phyloP scores from a whole-genome alignment of 805 yeast genomes.

The Diddensiella transvaalensis region DNA sequence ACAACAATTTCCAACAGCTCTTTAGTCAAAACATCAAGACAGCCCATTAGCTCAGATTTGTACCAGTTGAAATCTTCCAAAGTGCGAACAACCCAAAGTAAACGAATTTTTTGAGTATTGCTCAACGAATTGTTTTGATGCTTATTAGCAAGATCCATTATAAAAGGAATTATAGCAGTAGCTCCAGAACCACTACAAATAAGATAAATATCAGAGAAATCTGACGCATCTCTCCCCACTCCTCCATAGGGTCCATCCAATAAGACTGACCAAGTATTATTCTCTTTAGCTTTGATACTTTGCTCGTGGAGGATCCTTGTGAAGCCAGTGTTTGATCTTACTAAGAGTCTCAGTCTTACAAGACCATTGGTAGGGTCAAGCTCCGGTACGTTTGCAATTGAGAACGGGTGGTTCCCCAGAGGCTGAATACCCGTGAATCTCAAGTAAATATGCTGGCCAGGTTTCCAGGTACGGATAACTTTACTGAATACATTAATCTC shows the following conservation, averaged over 20 bases:
- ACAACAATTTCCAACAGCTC: conserved; percentile 6
- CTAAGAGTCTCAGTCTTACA: conserved; percentile 37
- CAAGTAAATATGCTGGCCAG: conserved; percentile 21
- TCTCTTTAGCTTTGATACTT: conserved; percentile 7
- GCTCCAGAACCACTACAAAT: conserved; percentile 47
- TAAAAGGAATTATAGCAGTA: conserved; percentile 27
- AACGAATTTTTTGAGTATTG: conserved; percentile 7
- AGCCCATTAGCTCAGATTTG: conserved; percentile 6
- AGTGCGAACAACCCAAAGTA: conserved; percentile 19
- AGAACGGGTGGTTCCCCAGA: conserved; percentile 22
- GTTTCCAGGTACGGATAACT: conserved; percentile 14
- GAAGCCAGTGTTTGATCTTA: conserved; percentile 28
- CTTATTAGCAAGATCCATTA: conserved; percentile 6
- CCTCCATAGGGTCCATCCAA: conserved; percentile 50
- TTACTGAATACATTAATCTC: conserved; percentile 12
- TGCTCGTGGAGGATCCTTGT: conserved; percentile 14
- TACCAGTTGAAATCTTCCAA: conserved; percentile 12
- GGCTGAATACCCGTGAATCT: conserved; percentile 18
- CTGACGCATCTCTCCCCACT: conserved; percentile 38
- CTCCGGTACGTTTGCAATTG: conserved; percentile 15
- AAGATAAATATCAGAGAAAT: conserved; percentile 41
- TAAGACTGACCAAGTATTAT: conserved; percentile 29
- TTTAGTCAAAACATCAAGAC: background rate
- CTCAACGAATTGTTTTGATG: background rate
- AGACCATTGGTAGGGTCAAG: background rate